Conservation (phyloP, 2,329 filamentous ascomycete genomes). For the Colletotrichum shisoi region DNA sequence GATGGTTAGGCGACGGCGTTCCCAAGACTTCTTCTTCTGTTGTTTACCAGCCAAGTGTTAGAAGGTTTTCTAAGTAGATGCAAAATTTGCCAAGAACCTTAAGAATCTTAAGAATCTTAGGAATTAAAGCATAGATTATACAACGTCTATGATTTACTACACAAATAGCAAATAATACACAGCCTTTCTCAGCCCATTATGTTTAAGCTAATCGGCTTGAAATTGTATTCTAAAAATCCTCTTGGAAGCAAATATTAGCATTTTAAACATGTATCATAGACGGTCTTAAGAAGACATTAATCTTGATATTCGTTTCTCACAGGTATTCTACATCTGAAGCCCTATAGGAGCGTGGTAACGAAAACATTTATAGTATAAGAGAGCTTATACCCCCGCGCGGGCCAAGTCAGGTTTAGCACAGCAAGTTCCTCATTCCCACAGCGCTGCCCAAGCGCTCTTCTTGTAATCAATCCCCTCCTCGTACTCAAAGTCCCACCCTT, state of each 20-base stretch:
- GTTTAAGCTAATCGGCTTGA: not conserved
- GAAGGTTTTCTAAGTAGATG: not conserved
- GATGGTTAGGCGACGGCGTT: constrained; percentile 6
- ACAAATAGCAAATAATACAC: too few relatives aligned
- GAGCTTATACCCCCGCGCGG: not conserved
- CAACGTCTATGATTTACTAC: too few relatives aligned
- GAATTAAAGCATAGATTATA: not conserved
- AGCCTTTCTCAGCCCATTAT: not conserved
- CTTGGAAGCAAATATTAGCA: not conserved
- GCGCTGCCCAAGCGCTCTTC: constrained; percentile 10
- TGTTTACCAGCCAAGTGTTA: not conserved
- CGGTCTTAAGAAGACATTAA: not conserved
- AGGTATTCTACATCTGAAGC: not conserved
- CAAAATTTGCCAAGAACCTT: not conserved
- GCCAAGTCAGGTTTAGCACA: not conserved
- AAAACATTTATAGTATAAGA: too few relatives aligned
- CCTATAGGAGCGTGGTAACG: not conserved
- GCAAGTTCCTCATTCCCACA: not conserved
- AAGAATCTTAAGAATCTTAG: not conserved
- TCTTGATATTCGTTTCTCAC: constrained; percentile 4
- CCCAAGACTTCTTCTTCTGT: not conserved
- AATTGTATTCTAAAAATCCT: too few relatives aligned
- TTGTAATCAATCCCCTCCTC: constrained; percentile 42
- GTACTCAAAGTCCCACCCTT: constrained; percentile 49
- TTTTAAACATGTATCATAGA: not conserved